Percentiles rank a stretch among this genome's conserved stretches.
These are phyloP conservation scores for Phytopythium montanum DNA, from an alignment of 352 stramenopile genomes.

Conservation along the genomic window DNA sequence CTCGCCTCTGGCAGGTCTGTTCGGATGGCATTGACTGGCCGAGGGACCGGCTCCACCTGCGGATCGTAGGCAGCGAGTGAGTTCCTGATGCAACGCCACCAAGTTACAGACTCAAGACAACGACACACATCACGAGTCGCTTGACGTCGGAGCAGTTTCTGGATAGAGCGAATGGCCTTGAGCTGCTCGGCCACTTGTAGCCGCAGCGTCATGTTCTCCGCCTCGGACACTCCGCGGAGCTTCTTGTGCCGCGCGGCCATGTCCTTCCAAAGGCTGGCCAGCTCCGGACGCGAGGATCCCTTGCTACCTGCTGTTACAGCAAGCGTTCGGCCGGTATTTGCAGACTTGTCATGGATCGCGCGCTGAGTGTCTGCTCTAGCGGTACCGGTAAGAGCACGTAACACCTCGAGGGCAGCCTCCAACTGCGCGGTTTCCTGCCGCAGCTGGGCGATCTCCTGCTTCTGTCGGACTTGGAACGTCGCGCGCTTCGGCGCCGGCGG, in stretches of 20 bases:
- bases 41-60: not conserved
- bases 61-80: not conserved
- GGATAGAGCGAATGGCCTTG: conserved; percentile 2
- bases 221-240: conserved; percentile 11
- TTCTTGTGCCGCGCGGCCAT: conserved; percentile 20
- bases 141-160: not conserved
- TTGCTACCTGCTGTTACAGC: not conserved
- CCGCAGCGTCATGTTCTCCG: conserved; percentile 10
- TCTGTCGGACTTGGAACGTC: conserved; percentile 12
- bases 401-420: conserved; percentile 15
- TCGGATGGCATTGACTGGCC: not conserved
- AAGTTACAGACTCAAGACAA: not conserved
- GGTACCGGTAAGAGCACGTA: conserved; percentile 5
- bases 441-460: conserved; percentile 26
- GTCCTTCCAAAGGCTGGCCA: conserved; percentile 13
- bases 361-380: not conserved
- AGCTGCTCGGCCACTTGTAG: not conserved
- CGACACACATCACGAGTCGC: not conserved
- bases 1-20: not conserved
- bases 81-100: not conserved
- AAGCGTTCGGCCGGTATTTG: not conserved
- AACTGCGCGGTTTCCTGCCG: conserved; percentile 19
- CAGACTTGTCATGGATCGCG: too few relatives aligned
- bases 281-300: not conserved
- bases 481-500: not conserved